Conservation (phyloP, 352 stramenopile species). For the Phytophthora sp. region DNA sequence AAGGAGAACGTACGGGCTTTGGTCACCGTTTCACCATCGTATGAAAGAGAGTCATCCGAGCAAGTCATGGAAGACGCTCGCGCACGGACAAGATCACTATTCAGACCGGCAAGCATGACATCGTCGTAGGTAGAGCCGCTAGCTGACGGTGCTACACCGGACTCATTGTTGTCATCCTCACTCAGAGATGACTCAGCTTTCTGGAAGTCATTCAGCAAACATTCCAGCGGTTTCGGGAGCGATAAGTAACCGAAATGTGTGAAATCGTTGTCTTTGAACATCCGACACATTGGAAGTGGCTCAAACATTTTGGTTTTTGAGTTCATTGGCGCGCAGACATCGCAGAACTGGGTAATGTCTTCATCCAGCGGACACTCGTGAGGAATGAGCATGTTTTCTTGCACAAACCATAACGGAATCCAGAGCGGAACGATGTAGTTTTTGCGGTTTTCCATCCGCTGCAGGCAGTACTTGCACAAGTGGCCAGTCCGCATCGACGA, state of each 20-base stretch:
- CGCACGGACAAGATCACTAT: constrained; percentile 71
- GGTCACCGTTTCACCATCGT: constrained; percentile 43
- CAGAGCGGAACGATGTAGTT: constrained; percentile 80
- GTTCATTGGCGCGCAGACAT: constrained; percentile 62
- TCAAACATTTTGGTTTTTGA: constrained; percentile 65
- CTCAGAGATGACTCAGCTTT: constrained; percentile 26
- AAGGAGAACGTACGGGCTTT: constrained; percentile 61
- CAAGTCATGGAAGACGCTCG: constrained; percentile 63
- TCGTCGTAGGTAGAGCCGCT: constrained; percentile 58
- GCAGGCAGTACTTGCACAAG: constrained; percentile 73
- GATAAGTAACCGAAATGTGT: constrained; percentile 42
- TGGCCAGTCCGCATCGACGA: constrained; percentile 47
- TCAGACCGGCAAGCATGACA: constrained; percentile 58
- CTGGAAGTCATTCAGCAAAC: constrained; percentile 59
- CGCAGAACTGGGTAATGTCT: constrained; percentile 69
- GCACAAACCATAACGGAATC: constrained; percentile 85
- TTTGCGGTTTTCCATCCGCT: constrained; percentile 63
- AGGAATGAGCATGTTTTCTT: constrained; percentile 78
- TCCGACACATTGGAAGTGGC: constrained; percentile 75
- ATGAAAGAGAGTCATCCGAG: constrained; percentile 52
- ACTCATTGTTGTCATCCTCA: constrained; percentile 44
- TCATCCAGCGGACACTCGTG: constrained; percentile 73
- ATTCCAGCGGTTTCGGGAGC: constrained; percentile 71
- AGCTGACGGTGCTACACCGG: constrained; percentile 43
- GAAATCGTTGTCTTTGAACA: constrained; percentile 64